Evolutionary conservation across 768 basidiomycete genomes (phyloP), one percentile per base, ranked within the genome.

Genomic region (Fomitopsis pulvina): DNA sequence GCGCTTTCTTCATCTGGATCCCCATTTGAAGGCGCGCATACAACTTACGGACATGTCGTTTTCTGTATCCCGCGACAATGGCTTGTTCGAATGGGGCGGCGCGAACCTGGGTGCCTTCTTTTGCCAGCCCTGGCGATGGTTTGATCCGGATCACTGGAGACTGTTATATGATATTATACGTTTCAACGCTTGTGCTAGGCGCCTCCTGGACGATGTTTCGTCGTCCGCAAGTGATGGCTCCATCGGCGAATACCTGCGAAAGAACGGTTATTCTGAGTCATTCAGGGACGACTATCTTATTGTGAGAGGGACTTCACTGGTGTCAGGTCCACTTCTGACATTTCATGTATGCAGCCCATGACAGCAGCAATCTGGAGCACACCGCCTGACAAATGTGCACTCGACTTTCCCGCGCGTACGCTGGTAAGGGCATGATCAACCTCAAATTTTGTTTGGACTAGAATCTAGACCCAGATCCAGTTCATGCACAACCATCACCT

Each of bases 301-400:
- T 51, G 86, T 85, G 57, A 62, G 80, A 61, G 16, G 1, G n/a
- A 47, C 47, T 4, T 38, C 25, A 10, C 25, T 34, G n/a, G n/a
- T 34, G 32, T 9, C 32, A 34, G 9, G 11, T 11, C 40, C 40
- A 41, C 12, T 21, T 8, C 28, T 18, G 6, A 22, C 4, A 24
- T 7, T 20, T 26, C 9, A 2, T 12, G 27, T 20, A 28, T 46
- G 4, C 16, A 58, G 86, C 85, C 85, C 0, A 84, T 90, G 84
- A 86, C 83, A 7, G 85, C 85, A 1, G 82, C 84, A 2, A 81
- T 90, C 34, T 90, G 87, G 87, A 86, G 80, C 40, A 87, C 84
- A 0, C 81, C 85, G 0, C 81, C 87, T 8, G 80, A 81, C 53
- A 76, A 77, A 57, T 86, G 83, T 54, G 73, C 78, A 2, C 64